Percentiles rank a stretch among this genome's conserved stretches.
Conservation (phyloP, 2,329 filamentous ascomycete genomes). For the Alternaria sp. region DNA sequence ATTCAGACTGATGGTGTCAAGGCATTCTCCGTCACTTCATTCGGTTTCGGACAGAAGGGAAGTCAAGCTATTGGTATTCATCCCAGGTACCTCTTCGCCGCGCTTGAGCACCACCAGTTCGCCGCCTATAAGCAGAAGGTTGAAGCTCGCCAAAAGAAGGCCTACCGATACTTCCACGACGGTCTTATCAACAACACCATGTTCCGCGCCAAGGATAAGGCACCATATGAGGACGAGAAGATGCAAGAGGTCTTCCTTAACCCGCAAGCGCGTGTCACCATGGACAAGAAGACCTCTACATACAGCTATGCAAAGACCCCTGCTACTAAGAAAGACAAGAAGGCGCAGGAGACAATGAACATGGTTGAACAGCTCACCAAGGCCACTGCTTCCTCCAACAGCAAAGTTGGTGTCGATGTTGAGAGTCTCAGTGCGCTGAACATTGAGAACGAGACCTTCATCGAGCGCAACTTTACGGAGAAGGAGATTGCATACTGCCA, state of each 20-base stretch:
- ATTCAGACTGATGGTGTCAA: conserved; percentile 99
- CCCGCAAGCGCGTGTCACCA: conserved; percentile 83
- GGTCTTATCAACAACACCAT: conserved; percentile 97
- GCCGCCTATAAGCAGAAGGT: conserved; percentile 86
- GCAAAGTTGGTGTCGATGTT: conserved; percentile 92
- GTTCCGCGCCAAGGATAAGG: conserved; percentile 92
- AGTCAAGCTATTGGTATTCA: conserved; percentile 97
- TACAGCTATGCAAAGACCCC: conserved; percentile 70
- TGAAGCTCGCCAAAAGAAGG: conserved; percentile 94
- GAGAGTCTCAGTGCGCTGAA: conserved; percentile 89
- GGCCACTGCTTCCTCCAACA: conserved; percentile 65
- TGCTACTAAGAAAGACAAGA: conserved; percentile 70
- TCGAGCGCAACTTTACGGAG: conserved; percentile 92
- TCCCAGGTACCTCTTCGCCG: conserved; percentile 92
- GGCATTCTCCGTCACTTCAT: conserved; percentile 98
- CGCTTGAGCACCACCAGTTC: conserved; percentile 88
- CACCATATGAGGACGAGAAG: conserved; percentile 89
- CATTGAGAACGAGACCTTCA: conserved; percentile 91
- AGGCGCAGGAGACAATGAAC: conserved; percentile 71
- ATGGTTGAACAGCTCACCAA: conserved; percentile 81
- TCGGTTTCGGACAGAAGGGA: conserved; percentile 99
- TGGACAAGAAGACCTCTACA: conserved; percentile 86
- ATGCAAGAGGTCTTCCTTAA: conserved; percentile 91
- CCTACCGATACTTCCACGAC: conserved; percentile 98
- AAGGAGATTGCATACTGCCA: conserved; percentile 88